A percentile compares a stretch with the other conserved stretches of the same genome.
phyloP scores from a whole-genome alignment of 306 rosid genomes.

The Crotalaria pallida region DNA sequence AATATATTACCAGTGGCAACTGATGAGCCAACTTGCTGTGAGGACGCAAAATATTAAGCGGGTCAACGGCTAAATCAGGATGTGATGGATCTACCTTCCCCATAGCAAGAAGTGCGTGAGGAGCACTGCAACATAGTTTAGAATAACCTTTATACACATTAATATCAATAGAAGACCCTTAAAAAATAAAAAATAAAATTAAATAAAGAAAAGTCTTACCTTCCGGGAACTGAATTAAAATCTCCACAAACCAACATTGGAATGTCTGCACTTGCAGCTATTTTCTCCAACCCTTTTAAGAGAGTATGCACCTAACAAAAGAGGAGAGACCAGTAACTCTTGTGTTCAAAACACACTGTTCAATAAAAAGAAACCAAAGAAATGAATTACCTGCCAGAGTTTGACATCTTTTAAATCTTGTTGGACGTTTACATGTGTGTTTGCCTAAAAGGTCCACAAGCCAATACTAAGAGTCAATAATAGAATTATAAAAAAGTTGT shows the following conservation, averaged over 20 bases:
- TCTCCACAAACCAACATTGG: conserved; percentile 99
- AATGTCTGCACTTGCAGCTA: conserved; percentile 90
- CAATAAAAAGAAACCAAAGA: conserved; percentile 6
- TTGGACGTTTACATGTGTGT: conserved; percentile 80
- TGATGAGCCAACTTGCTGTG: conserved; percentile 90
- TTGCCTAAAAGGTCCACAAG: conserved; percentile 60
- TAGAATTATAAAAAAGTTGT: not conserved
- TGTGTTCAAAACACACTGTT: not conserved
- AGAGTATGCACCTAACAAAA: conserved; percentile 80
- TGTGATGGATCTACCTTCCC: conserved; percentile 87
- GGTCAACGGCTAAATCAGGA: conserved; percentile 85
- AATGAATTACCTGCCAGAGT: conserved; percentile 86
- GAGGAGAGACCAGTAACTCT: conserved; percentile 15
- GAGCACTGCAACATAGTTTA: conserved; percentile 70
- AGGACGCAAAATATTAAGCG: conserved; percentile 85
- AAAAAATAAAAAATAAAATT: not conserved
- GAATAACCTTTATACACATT: conserved; percentile 20
- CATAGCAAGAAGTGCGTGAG: conserved; percentile 89
- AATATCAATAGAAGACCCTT: not conserved
- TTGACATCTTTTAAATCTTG: conserved; percentile 89
- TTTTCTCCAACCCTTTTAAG: conserved; percentile 93
- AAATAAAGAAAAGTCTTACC: conserved; percentile 36
- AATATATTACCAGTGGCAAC: conserved; percentile 73
- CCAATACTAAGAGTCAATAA: not conserved
- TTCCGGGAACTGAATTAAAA: conserved; percentile 91